Conservation (phyloP, 495 filamentous ascomycete genomes). For the Daldinia childiae region DNA sequence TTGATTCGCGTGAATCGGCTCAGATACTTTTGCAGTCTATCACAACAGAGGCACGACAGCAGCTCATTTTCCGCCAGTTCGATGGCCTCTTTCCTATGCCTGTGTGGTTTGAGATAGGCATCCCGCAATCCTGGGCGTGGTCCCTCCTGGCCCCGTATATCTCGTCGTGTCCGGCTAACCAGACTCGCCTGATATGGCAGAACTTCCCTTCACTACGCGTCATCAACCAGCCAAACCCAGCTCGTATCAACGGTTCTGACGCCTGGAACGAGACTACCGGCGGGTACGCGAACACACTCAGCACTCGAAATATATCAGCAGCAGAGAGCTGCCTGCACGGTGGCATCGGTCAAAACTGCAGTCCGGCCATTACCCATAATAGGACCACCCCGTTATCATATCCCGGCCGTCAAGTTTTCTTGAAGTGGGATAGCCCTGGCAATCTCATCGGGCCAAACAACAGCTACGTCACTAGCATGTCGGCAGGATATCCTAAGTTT, state of each 20-base stretch:
- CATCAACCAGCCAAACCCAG: conserved; percentile 80
- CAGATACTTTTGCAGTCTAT: conserved; percentile 80
- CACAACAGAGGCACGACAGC: conserved; percentile 85
- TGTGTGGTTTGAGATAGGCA: conserved; percentile 82
- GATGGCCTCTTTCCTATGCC: conserved; percentile 85
- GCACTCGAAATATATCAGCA: conserved; percentile 48
- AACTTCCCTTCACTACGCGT: conserved; percentile 84
- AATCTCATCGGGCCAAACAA: conserved; percentile 79
- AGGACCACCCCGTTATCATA: conserved; percentile 74
- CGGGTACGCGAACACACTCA: conserved; percentile 54
- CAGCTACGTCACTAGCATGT: conserved; percentile 73
- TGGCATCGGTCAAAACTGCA: conserved; percentile 63
- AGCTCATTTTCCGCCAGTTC: conserved; percentile 90
- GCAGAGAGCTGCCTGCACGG: conserved; percentile 62
- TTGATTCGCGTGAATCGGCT: conserved; percentile 78
- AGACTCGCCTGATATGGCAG: conserved; percentile 84
- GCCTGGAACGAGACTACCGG: conserved; percentile 66
- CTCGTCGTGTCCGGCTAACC: conserved; percentile 75
- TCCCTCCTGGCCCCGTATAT: conserved; percentile 86
- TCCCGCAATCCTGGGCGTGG: conserved; percentile 91
- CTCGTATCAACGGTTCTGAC: conserved; percentile 64
- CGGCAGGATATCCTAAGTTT: conserved; percentile 67
- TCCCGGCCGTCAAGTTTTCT: conserved; percentile 74
- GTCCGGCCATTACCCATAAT: conserved; percentile 72
- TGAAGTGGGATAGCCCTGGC: conserved; percentile 79